Conservation (phyloP, 768 basidiomycete species). For the Kwoniella dejecticola region DNA sequence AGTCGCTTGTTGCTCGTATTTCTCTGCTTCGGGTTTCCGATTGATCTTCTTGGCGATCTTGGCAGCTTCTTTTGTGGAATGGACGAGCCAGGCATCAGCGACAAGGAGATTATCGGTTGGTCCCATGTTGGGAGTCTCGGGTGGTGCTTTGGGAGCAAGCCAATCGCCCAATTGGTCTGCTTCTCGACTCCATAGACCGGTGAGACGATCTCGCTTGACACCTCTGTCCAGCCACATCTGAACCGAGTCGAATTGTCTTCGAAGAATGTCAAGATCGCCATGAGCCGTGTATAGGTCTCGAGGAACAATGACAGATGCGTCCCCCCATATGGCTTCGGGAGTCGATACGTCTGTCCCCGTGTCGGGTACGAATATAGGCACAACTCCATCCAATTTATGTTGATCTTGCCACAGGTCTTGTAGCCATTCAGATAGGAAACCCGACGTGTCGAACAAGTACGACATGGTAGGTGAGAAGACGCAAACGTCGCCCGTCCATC, state of each 20-base stretch:
- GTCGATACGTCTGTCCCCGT: conserved; percentile 14
- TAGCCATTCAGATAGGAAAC: conserved; percentile 44
- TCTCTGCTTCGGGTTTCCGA: neutral
- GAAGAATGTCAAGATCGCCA: conserved; percentile 36
- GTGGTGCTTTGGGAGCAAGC: conserved; percentile 45
- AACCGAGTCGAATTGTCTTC: conserved; percentile 42
- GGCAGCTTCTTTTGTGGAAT: conserved; percentile 8
- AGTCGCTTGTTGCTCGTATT: conserved; percentile 15
- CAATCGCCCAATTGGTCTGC: conserved; percentile 44
- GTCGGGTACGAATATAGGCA: conserved; percentile 42
- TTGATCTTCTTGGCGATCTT: neutral
- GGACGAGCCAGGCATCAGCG: conserved; percentile 22
- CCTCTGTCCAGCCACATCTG: conserved; percentile 45
- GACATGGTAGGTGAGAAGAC: conserved; percentile 45
- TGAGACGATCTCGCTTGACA: conserved; percentile 24
- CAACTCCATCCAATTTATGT: conserved; percentile 26
- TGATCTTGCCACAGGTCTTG: conserved; percentile 45
- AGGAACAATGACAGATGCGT: conserved; percentile 43
- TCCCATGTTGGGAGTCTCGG: conserved; percentile 25
- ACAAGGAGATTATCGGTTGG: conserved; percentile 21
- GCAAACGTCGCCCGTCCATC: conserved; percentile 53
- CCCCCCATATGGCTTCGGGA: conserved; percentile 43
- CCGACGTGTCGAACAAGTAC: conserved; percentile 41
- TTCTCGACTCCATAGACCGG: conserved; percentile 29
- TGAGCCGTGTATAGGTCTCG: conserved; percentile 35